phyloP scores from a whole-genome alignment of 768 basidiomycete species.

The Infundibulicybe gibba region DNA sequence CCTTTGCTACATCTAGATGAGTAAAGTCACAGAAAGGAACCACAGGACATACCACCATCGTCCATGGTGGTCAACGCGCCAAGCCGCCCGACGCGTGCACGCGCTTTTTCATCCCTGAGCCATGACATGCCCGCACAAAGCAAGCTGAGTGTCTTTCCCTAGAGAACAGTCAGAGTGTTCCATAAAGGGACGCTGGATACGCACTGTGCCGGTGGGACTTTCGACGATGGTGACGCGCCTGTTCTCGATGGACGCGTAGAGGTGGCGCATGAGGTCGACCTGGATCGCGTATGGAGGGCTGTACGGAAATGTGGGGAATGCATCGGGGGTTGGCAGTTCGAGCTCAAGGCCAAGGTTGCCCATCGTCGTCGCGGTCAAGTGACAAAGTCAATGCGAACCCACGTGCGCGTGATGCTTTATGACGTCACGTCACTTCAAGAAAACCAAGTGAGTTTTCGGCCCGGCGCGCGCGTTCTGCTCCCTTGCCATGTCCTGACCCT shows the following conservation, averaged over 20 bases:
- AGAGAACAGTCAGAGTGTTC: not conserved
- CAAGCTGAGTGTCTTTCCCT: constrained; percentile 88
- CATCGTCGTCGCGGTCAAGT: constrained; percentile 1
- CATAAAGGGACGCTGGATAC: constrained; percentile 9
- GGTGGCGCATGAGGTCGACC: constrained; percentile 79
- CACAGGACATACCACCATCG: constrained; percentile 22
- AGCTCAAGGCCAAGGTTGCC: constrained; percentile 15
- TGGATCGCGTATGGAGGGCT: constrained; percentile 83
- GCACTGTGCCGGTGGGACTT: constrained; percentile 86
- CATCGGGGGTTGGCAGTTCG: constrained; percentile 56
- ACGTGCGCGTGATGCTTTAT: too few relatives aligned
- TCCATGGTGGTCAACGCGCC: constrained; percentile 28
- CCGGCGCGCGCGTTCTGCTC: too few relatives aligned
- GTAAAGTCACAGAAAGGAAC: not conserved
- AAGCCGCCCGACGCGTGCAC: constrained; percentile 65
- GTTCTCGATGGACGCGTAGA: constrained; percentile 78
- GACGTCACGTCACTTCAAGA: too few relatives aligned
- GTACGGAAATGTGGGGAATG: constrained; percentile 83
- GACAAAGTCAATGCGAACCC: not conserved
- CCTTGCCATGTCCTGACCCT: too few relatives aligned
- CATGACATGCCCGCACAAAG: constrained; percentile 75
- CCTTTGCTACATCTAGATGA: constrained; percentile 39
- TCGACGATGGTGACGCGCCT: constrained; percentile 79
- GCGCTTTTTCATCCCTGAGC: constrained; percentile 66
- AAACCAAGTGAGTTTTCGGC: too few relatives aligned